Evolutionary conservation across 768 basidiomycete species (phyloP).

Genomic region (Russula dissimulans): DNA sequence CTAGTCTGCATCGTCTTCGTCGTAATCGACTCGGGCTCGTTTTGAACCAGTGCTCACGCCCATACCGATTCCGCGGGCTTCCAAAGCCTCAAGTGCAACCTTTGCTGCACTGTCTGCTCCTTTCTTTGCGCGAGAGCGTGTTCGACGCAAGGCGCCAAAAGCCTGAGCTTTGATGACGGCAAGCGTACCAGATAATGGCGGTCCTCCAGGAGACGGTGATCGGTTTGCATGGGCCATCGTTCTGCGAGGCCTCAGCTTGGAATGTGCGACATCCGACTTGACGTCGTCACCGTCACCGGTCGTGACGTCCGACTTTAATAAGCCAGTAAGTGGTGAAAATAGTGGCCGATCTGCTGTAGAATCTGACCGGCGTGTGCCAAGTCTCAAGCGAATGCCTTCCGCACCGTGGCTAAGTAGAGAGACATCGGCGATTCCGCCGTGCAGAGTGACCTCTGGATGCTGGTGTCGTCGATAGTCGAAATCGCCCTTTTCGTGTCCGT

Average conservation of each 20-base stretch:
- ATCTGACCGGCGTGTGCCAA: slow-evolving; percentile 40
- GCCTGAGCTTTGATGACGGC: slow-evolving; percentile 89
- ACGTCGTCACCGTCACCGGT: slow-evolving; percentile 39
- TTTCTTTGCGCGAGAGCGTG: slow-evolving; percentile 65
- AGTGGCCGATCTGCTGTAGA: slow-evolving; percentile 41
- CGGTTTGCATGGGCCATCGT: slow-evolving; percentile 23
- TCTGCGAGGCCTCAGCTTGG: slow-evolving; percentile 19
- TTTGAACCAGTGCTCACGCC: slow-evolving; percentile 30
- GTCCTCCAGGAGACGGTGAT: slow-evolving; percentile 38
- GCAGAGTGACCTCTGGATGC: slow-evolving; percentile 55
- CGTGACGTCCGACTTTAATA: slow-evolving; percentile 42
- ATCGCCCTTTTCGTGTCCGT: slow-evolving; percentile 51
- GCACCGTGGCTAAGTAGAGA: slow-evolving; percentile 42
- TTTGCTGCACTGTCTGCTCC: slow-evolving; percentile 62
- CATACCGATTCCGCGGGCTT: slow-evolving; percentile 64
- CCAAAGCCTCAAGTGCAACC: slow-evolving; percentile 74
- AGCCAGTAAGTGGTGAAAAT: slow-evolving; percentile 39
- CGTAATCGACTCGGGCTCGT: slow-evolving; percentile 43
- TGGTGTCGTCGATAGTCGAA: slow-evolving; percentile 60
- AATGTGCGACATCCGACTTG: slow-evolving; percentile 33
- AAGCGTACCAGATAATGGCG: slow-evolving; percentile 65
- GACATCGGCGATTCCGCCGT: slow-evolving; percentile 67
- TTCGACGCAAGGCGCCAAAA: slow-evolving; percentile 75
- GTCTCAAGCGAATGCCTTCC: slow-evolving; percentile 54
- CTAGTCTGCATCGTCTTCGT: slow-evolving; percentile 35